Conservation (phyloP, 2,329 filamentous ascomycete species). For the Fusarium caatingaense region DNA sequence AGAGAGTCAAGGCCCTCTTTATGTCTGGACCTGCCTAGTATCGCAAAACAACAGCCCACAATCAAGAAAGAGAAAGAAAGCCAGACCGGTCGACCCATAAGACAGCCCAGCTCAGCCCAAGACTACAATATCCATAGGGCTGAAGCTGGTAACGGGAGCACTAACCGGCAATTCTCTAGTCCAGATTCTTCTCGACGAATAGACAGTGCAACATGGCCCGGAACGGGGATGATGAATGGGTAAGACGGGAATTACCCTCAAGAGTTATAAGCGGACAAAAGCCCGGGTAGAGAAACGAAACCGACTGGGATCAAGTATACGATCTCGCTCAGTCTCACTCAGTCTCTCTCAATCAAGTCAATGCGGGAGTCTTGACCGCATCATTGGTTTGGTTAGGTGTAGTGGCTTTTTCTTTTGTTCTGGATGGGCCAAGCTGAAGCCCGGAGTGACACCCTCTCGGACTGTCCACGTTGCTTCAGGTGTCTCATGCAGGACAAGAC, state of each 20-base stretch:
- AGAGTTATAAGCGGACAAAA: neutral
- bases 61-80: neutral
- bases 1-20: slow-evolving; percentile 21
- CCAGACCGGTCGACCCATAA: neutral
- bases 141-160: slow-evolving; percentile 9
- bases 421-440: neutral
- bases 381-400: neutral
- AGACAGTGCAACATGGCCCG: slow-evolving; percentile 6
- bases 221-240: neutral
- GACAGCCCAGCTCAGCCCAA: neutral
- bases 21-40: slow-evolving; percentile 19
- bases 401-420: neutral
- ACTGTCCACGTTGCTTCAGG: neutral
- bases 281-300: neutral
- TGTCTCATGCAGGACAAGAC: neutral
- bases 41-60: slow-evolving; percentile 6
- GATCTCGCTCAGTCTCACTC: neutral
- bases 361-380: neutral
- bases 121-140: slow-evolving; percentile 18
- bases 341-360: neutral
- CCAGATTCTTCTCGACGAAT: neutral
- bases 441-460: neutral
- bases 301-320: slow-evolving; percentile 4
- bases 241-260: neutral
- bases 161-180: neutral